phyloP scores from a whole-genome alignment of 2,329 filamentous ascomycete genomes.

The Aspergillus sp. region DNA sequence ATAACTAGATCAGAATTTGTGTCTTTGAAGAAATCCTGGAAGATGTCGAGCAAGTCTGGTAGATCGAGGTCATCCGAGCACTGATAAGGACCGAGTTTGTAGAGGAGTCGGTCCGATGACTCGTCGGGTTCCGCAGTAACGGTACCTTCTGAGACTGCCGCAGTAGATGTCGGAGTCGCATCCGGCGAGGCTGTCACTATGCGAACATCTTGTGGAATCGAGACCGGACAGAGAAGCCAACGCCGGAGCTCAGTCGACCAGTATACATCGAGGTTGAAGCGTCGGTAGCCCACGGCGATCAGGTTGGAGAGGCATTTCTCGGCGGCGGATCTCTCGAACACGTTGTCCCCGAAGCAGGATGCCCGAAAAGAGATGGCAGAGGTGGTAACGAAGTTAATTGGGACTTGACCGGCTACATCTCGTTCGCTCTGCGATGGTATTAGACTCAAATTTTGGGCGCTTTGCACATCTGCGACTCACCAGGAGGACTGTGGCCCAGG shows the following conservation, averaged over 20 bases:
- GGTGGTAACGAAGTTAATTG: constrained; percentile 65
- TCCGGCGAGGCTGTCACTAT: constrained; percentile 29
- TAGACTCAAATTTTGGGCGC: constrained; percentile 11
- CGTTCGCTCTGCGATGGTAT: constrained; percentile 58
- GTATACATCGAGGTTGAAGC: constrained; percentile 64
- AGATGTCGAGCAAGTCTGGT: constrained; percentile 53
- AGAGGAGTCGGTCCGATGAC: constrained; percentile 37
- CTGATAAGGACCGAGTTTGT: constrained; percentile 57
- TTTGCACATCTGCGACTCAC: constrained; percentile 29
- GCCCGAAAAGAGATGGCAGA: constrained; percentile 61
- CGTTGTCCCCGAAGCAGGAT: constrained; percentile 61
- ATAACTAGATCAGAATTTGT: constrained; percentile 62
- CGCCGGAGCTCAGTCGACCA: constrained; percentile 60
- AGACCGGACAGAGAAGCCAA: constrained; percentile 67
- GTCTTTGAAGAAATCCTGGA: constrained; percentile 57
- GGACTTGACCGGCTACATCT: constrained; percentile 63
- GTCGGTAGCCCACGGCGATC: constrained; percentile 62
- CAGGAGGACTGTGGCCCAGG: constrained; percentile 46
- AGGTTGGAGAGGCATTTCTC: constrained; percentile 66
- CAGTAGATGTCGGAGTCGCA: constrained; percentile 29
- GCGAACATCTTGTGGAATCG: constrained; percentile 46
- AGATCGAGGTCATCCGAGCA: constrained; percentile 61
- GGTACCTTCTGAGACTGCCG: constrained; percentile 27
- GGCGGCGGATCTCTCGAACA: constrained; percentile 58
- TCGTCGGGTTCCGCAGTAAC: constrained; percentile 29